A percentile compares a stretch with the other conserved stretches of the same genome.
These are phyloP conservation scores for Globisporangium alternatum DNA, from an alignment of 352 stramenopile genomes.

Conservation along the genomic window DNA sequence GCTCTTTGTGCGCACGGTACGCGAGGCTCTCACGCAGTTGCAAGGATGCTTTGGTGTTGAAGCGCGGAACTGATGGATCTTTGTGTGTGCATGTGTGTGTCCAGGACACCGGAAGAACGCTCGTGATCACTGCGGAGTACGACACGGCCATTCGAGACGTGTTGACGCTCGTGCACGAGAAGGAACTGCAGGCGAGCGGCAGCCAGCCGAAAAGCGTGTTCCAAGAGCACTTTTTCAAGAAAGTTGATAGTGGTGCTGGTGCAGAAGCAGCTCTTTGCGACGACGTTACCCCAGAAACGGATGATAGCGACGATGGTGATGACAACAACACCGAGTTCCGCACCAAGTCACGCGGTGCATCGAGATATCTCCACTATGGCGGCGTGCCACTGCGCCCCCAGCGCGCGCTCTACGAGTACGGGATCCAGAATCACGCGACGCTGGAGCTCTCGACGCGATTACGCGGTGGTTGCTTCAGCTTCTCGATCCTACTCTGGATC, in stretches of 20 bases:
- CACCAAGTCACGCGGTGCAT: background rate
- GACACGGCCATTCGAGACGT: constrained; percentile 38
- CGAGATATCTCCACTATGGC: constrained; percentile 54
- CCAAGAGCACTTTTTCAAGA: constrained; percentile 1
- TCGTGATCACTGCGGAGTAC: constrained; percentile 33
- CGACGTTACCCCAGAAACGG: background rate
- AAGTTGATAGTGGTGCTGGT: background rate
- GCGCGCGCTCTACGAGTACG: constrained; percentile 52
- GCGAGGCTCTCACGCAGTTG: background rate
- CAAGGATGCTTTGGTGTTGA: background rate
- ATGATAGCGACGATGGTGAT: background rate
- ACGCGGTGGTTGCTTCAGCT: constrained; percentile 63
- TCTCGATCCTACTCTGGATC: constrained; percentile 77
- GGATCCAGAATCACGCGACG: constrained; percentile 68
- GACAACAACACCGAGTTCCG: background rate
- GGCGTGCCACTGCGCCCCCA: constrained; percentile 51
- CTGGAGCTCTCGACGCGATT: constrained; percentile 40
- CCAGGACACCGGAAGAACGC: constrained; percentile 37
- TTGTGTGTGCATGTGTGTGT: background rate
- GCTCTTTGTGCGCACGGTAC: constrained; percentile 66
- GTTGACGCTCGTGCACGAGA: constrained; percentile 29
- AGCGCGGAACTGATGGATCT: background rate
- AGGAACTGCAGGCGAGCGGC: constrained; percentile 13
- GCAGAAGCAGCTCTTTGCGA: background rate
- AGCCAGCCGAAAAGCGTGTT: background rate